Evolutionary conservation across 768 basidiomycete species (phyloP).

Genomic region (Naganishia vaughanmartiniae): DNA sequence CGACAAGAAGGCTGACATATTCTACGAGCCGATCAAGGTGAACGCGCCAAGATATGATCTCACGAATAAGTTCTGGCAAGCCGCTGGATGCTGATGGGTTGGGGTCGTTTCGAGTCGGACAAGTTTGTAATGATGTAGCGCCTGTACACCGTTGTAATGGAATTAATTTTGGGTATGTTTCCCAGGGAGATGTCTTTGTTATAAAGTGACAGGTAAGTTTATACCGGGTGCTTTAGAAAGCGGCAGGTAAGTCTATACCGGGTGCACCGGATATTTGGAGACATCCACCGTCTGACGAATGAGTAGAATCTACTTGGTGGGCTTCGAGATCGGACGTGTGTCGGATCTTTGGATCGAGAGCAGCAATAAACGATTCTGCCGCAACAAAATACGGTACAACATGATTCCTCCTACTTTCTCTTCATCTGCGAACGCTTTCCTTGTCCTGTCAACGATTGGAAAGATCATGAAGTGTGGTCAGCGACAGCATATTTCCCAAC

Average conservation of each 20-base stretch:
- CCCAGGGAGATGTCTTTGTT: too few relatives aligned
- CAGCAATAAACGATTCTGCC: not conserved
- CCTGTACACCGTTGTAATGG: conserved; percentile 14
- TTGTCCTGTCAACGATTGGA: not conserved
- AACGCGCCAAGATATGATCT: conserved; percentile 23
- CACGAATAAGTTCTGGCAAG: conserved; percentile 26
- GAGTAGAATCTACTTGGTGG: too few relatives aligned
- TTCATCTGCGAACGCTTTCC: conserved; percentile 26
- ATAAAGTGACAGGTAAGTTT: not conserved
- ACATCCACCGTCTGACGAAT: too few relatives aligned
- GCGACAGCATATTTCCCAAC: not conserved
- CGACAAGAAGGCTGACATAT: conserved; percentile 20
- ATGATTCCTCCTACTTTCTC: not conserved
- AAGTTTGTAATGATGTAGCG: not conserved
- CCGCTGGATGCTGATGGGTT: conserved; percentile 9
- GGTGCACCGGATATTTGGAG: too few relatives aligned
- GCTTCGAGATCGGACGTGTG: not conserved
- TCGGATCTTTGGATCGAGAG: not conserved
- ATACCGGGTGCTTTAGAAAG: too few relatives aligned
- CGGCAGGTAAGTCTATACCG: too few relatives aligned
- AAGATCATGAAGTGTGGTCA: not conserved
- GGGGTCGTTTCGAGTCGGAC: not conserved
- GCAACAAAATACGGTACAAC: not conserved
- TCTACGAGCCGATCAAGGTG: conserved; percentile 19
- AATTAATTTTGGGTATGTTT: not conserved